These are phyloP conservation scores for Ascochyta viciae-villosae DNA, from an alignment of 2,329 filamentous ascomycete species.

Conservation along the genomic window DNA sequence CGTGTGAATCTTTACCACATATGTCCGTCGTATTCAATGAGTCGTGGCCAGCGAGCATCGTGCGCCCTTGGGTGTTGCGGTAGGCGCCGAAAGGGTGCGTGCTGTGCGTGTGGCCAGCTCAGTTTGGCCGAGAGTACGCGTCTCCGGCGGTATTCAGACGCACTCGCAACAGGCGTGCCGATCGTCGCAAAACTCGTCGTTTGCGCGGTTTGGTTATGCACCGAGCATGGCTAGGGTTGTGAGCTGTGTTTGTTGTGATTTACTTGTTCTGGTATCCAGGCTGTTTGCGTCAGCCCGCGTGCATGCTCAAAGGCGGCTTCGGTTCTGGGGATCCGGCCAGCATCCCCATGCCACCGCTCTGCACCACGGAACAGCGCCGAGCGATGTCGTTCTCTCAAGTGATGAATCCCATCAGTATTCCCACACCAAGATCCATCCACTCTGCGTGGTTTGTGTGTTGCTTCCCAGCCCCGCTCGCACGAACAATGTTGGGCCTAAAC, in stretches of 20 bases:
- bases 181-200: background rate
- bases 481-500: constrained; percentile 8
- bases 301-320: background rate
- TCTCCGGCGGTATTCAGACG: background rate
- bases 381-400: background rate
- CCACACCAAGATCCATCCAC: background rate
- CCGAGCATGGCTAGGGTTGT: background rate
- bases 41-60: background rate
- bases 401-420: background rate
- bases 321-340: constrained; percentile 3
- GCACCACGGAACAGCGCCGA: background rate
- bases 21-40: background rate
- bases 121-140: background rate
- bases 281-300: constrained; percentile 1
- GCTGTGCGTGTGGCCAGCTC: background rate
- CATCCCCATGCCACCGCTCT: constrained; percentile 7
- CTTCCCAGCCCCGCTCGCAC: constrained; percentile 4
- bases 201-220: no score
- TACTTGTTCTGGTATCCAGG: background rate
- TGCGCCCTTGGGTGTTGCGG: constrained; percentile 1
- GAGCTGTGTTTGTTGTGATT: background rate
- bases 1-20: background rate
- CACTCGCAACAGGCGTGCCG: background rate
- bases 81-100: constrained; percentile 1
- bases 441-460: background rate